Evolutionary conservation across 1,139 yeast genomes (phyloP).

Genomic region (Suhomyces bokatorum): DNA sequence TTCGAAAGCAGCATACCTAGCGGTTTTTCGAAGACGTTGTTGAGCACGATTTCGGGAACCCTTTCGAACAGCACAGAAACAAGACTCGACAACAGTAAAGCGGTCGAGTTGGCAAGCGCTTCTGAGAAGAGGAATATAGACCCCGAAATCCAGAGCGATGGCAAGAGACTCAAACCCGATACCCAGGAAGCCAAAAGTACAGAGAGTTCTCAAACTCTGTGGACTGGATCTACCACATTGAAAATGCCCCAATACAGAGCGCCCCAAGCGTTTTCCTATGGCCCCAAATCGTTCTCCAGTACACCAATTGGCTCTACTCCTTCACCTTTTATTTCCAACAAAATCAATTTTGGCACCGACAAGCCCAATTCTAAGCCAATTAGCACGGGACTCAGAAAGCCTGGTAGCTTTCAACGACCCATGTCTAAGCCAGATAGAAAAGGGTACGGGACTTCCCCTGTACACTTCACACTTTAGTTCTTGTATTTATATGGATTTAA

Average conservation of each 20-base stretch:
- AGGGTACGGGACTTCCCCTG: slow-evolving; percentile 30
- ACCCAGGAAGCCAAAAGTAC: neutral
- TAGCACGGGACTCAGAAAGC: slow-evolving; percentile 44
- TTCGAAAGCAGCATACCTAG: neutral
- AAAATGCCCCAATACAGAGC: slow-evolving; percentile 46
- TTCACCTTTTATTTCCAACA: slow-evolving; percentile 42
- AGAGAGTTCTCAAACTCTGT: slow-evolving; percentile 1
- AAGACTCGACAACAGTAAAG: neutral
- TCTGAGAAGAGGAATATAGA: neutral
- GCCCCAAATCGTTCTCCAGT: slow-evolving; percentile 4
- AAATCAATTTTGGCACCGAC: slow-evolving; percentile 21
- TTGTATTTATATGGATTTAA: slow-evolving; percentile 12
- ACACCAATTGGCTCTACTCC: slow-evolving; percentile 7
- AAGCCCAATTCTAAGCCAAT: slow-evolving; percentile 7
- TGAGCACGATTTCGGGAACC: too few relatives aligned
- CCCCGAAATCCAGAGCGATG: neutral
- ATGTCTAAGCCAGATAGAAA: slow-evolving; percentile 16
- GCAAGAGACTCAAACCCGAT: neutral
- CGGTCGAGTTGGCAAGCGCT: neutral
- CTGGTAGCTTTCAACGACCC: slow-evolving; percentile 41
- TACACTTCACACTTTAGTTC: slow-evolving; percentile 23
- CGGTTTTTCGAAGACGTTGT: neutral
- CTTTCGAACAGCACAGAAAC: neutral
- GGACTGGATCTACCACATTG: slow-evolving; percentile 20
- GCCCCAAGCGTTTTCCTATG: slow-evolving; percentile 21